Percentiles rank a stretch among this genome's conserved stretches.
Conservation (phyloP, 352 stramenopile species). For the Phytopythium delawarense region DNA sequence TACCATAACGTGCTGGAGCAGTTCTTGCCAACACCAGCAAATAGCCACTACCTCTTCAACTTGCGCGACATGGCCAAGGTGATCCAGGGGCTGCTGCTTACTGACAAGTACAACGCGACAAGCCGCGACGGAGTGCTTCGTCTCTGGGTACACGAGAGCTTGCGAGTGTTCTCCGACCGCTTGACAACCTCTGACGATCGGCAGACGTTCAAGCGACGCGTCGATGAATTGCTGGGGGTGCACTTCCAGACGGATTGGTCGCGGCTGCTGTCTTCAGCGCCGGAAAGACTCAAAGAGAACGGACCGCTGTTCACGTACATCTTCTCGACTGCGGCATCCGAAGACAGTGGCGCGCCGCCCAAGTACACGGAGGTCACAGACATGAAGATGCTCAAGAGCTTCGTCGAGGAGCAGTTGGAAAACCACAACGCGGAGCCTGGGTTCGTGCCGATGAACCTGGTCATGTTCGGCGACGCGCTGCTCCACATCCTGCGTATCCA, state of each 20-base stretch:
- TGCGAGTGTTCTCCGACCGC: slow-evolving; percentile 89
- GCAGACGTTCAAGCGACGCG: slow-evolving; percentile 85
- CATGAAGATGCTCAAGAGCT: slow-evolving; percentile 82
- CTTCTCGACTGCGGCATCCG: slow-evolving; percentile 38
- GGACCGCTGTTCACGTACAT: slow-evolving; percentile 81
- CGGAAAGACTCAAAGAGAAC: slow-evolving; percentile 74
- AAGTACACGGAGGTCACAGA: slow-evolving; percentile 84
- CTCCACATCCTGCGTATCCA: slow-evolving; percentile 91
- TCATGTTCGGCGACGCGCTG: slow-evolving; percentile 90
- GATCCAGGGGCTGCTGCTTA: slow-evolving; percentile 76
- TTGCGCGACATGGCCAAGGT: slow-evolving; percentile 88
- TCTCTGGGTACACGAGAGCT: slow-evolving; percentile 89
- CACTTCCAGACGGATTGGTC: slow-evolving; percentile 82
- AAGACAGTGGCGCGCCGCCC: slow-evolving; percentile 17
- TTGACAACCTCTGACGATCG: slow-evolving; percentile 88
- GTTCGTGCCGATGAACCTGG: slow-evolving; percentile 87
- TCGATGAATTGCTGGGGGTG: slow-evolving; percentile 68
- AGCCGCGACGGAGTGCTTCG: slow-evolving; percentile 70
- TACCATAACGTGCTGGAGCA: slow-evolving; percentile 83
- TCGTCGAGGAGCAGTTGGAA: slow-evolving; percentile 89
- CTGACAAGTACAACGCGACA: slow-evolving; percentile 68
- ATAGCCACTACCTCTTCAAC: slow-evolving; percentile 90
- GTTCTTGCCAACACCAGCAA: slow-evolving; percentile 86
- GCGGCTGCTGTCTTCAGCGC: slow-evolving; percentile 44
- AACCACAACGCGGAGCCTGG: slow-evolving; percentile 90